Base-by-base conservation (phyloP, 495 filamentous ascomycete genomes). In the Hypoxylon perforatum region DNA sequence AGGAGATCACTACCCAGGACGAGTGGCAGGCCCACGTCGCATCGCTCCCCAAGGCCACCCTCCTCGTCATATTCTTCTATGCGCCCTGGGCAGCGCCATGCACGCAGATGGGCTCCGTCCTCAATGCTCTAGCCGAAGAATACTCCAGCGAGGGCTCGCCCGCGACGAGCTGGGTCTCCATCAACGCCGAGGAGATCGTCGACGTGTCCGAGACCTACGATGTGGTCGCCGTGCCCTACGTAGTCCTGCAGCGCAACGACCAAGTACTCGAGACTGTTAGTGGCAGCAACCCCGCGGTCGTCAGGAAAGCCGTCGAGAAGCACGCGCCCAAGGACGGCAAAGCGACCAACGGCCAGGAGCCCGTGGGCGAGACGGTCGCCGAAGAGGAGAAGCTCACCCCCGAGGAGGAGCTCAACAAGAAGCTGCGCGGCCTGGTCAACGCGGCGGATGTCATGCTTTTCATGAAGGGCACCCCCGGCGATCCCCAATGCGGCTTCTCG, bases 371-470 rank as follows among this genome's bases (percentile, higher is more conserved):
- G 35, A 15, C 35, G 12, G 2, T 11, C 12, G 14, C 39, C 12
- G 35, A 14, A 1, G 57, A 56, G 28, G 57, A 63, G 12, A 36
- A 51, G 17, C 30, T 59, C 9, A 33, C 33, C 19, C 48, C 65
- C 35, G 91, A 92, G 81, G 91, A 95, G 76, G 91, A 92, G 48
- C 82, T 98, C 35, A 86, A 90, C 64, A 86, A 87, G 61, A 83
- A 95, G 36, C 84, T 99, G 10, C 81, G 74, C 7, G 87, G 93
- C 52, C 82, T 98, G 35, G 93, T 97, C 49, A 95, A 91, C 78
- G 95, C 96, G 3, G 95, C 96, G 25, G 92, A 93, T 3, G 94
- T 98, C 17, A 97, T 98, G 95, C 84, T 99, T 56, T 99, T 99
- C 80, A 92, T 93, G 89, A 93, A 92, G 76, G 92, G 95, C 33